Evolutionary conservation across 2,329 filamentous ascomycete genomes (phyloP), one percentile per base, ranked within the genome.

Genomic region (Fusarium marasasianum): DNA sequence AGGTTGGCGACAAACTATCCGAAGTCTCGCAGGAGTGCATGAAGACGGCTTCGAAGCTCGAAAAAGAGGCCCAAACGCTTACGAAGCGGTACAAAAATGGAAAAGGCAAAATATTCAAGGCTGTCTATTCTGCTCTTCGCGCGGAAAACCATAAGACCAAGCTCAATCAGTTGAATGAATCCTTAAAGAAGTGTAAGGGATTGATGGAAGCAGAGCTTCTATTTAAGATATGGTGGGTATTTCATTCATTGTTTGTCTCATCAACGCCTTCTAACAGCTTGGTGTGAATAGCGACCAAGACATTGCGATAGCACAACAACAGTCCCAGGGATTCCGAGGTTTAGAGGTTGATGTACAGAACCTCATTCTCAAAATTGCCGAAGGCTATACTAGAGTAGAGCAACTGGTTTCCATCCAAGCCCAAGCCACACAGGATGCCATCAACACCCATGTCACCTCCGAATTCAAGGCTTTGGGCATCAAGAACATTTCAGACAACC

Each of bases 401-500:
- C 29, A 3, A 4, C 6, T 65, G 0, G 3, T 66, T 4, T 10
- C 7, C 1, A 11, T 15, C 2, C 45, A 67, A 6, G 51, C 45
- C 0, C 17, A 14, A 1, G 20, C 6, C 3, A 67, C 65, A 1
- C 22, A 22, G 9, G n/a, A 59, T 8, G 20, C 4, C 4, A 22
- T 67, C 1, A 57, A 4, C 11, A 44, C 9, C 3, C 40, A 33
- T 3, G 7, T 66, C 6, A 11, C 37, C 1, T 13, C 17, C 4
- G 26, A 56, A 1, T 13, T 66, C 10, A 26, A 18, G 22, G 40
- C 33, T 1, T 22, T 38, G 1, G 20, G 8, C 8, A 14, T 7
- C 0, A 47, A 15, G 6, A 9, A 4, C 1, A 22, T 37, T 0
- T 24, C 45, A 5, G 29, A 51, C 3, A 47, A 8, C 4, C 63